phyloP scores from a whole-genome alignment of 1,284 basidiomycete species.

The Acaromyces ingoldii region DNA sequence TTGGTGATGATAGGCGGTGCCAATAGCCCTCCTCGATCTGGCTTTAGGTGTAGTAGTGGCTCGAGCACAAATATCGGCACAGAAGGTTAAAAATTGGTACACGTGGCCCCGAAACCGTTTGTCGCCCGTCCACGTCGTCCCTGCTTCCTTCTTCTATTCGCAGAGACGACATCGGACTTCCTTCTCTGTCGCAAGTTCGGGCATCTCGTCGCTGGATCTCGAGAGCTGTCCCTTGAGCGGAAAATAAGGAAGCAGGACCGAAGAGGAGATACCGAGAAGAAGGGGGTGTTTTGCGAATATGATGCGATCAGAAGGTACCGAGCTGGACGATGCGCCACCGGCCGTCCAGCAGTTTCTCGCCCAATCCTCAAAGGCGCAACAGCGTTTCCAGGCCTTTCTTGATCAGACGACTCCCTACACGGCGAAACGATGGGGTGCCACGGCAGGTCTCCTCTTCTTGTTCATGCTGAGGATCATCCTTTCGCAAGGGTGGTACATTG shows the following conservation, averaged over 20 bases:
- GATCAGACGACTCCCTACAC: conserved; percentile 88
- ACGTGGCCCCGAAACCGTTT: no score
- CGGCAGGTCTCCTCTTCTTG: conserved; percentile 65
- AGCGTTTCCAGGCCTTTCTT: conserved; percentile 64
- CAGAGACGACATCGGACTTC: no score
- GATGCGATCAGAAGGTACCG: conserved; percentile 39
- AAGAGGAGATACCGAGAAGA: not conserved
- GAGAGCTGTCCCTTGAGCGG: no score
- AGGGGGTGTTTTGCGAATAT: conserved; percentile 15
- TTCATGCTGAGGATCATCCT: conserved; percentile 85
- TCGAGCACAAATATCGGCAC: no score
- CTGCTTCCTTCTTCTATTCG: no score
- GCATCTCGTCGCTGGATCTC: no score
- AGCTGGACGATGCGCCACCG: conserved; percentile 21
- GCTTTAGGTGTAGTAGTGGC: no score
- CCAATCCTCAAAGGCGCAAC: conserved; percentile 28
- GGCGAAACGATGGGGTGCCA: conserved; percentile 80
- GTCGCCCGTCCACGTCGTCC: no score
- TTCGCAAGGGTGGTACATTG: conserved; percentile 89
- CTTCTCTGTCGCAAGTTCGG: no score
- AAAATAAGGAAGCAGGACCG: no score
- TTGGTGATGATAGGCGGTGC: not conserved
- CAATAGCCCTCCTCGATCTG: no score
- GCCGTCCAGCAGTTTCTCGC: conserved; percentile 31
- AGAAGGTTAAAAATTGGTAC: no score